Evolutionary conservation across 192 early-diverging fungal genomes (phyloP), one percentile per base, ranked within the genome.

Genomic region (Dissophora globulifera): DNA sequence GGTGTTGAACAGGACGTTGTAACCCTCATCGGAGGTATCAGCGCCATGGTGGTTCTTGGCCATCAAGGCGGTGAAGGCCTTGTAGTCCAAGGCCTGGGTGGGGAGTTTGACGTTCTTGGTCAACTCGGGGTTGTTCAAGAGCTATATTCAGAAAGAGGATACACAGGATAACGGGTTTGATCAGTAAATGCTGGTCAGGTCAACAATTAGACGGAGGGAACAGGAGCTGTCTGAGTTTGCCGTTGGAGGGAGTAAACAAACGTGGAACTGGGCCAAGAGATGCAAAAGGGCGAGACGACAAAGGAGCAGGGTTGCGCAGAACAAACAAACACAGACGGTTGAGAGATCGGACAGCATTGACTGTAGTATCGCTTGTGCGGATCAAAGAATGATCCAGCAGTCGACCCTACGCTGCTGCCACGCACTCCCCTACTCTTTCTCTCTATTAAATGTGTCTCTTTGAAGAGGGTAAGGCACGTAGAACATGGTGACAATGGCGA

Each of bases 41-140:
- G 63, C 43, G 16, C 72, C 67, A 60, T 79, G 64, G 69, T 71
- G 57, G 62, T 56, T 71, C 32, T 59, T 48, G 78, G 64, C 66
- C 54, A 79, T 30, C 45, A 79, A 42, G 49, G 66, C 57, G 33
- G 60, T 32, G 57, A 69, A 79, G 41, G 61, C 76, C 76, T 79
- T 79, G 60, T 41, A 79, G 67, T 79, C 78, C 67, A 79, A 79
- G 16, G 69, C 49, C 60, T 71, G 69, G 58, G 67, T 66, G 54
- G 76, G 66, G 62, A 69, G 30, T 45, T 60, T 79, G 60, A 71
- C 55, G 11, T 53, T 71, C 25, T 40, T 47, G 50, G 62, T 58
- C 59, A 70, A 66, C 57, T 64, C 63, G 57, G 62, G 43, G 61
- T 65, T 41, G 51, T 70, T 61, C 47, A 69, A 68, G 41, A 71